Base-by-base conservation (phyloP, 1,284 basidiomycete genomes). In the Sanguinoderma infundibulare region DNA sequence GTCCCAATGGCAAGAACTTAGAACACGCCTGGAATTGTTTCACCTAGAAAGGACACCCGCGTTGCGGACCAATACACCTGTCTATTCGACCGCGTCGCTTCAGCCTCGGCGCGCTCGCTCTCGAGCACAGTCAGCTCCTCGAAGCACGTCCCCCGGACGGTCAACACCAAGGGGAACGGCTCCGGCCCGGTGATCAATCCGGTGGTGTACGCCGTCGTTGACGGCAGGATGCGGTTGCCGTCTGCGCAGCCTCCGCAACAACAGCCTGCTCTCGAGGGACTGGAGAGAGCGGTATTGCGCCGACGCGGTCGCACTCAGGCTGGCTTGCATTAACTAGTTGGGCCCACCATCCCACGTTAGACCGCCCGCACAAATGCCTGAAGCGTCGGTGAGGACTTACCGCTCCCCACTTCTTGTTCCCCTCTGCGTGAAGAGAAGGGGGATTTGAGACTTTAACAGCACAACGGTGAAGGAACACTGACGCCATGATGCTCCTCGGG, bases 401-500 rank as follows among this genome's bases (percentile, higher is more conserved):
- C 40, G 20, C 8, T 24, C 40, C 8, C 40, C 40, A 42, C 9
- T 42, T 42, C 40, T 42, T 42, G 40, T 42, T 42, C 40, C 40
- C 9, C 40, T 42, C 3, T 22, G 7, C 6, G 12, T n/a, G 14
- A 17, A 40, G n/a, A 4, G 20, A 42, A 22, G 40, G 9, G 20
- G 2, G 15, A 10, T 24, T 24, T 5, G 24, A 22, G 12, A 4
- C 8, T 12, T 22, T 12, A 10, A 12, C 8, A 3, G 20, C 4
- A 8, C 22, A 22, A 28, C 3, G 17, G 22, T 9, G 8, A 20
- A 7, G 9, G 5, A 44, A 15, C 24, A 59, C 58, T 15, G 28
- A 54, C 58, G 58, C 58, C 28, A 59, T 50, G 26, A 59, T 55
- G 30, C 51, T 59, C 15, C 58, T 52, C 4, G 52, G 58, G 5